Evolutionary conservation across 805 yeast species (phyloP).

Genomic region (Saturnispora bothae): DNA sequence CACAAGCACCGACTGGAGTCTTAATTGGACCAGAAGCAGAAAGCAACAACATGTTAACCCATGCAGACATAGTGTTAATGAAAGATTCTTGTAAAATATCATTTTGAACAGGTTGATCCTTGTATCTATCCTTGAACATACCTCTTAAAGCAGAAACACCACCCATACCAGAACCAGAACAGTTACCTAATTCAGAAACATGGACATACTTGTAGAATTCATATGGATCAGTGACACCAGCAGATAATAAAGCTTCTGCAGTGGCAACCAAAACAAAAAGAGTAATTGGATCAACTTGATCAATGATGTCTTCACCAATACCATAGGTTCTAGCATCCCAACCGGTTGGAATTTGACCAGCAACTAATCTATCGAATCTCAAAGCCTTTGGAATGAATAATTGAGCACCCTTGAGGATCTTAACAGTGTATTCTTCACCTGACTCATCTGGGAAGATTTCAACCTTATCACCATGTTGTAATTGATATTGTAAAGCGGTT

Average conservation of each 20-base stretch:
- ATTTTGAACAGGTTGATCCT: slow-evolving; percentile 90
- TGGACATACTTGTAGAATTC: slow-evolving; percentile 98
- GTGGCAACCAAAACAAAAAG: slow-evolving; percentile 88
- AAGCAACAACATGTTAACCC: slow-evolving; percentile 97
- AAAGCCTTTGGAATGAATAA: slow-evolving; percentile 83
- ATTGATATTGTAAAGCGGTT: slow-evolving; percentile 89
- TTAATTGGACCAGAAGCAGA: slow-evolving; percentile 98
- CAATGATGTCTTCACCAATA: slow-evolving; percentile 82
- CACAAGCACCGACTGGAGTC: slow-evolving; percentile 99
- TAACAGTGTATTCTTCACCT: slow-evolving; percentile 86
- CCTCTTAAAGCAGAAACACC: slow-evolving; percentile 96
- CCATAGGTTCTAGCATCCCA: slow-evolving; percentile 96
- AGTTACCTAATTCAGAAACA: slow-evolving; percentile 97
- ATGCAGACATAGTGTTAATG: slow-evolving; percentile 98
- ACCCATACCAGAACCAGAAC: slow-evolving; percentile 99
- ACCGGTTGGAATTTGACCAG: slow-evolving; percentile 96
- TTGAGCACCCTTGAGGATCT: slow-evolving; percentile 85
- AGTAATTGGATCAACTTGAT: slow-evolving; percentile 95
- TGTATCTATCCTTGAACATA: slow-evolving; percentile 92
- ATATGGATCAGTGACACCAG: slow-evolving; percentile 97
- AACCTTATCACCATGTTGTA: slow-evolving; percentile 87
- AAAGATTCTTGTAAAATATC: slow-evolving; percentile 97
- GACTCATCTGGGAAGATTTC: slow-evolving; percentile 75
- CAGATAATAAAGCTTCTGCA: slow-evolving; percentile 82
- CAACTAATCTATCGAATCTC: slow-evolving; percentile 61